Conservation (phyloP, 805 yeast species). For the Candida silvicultrix region DNA sequence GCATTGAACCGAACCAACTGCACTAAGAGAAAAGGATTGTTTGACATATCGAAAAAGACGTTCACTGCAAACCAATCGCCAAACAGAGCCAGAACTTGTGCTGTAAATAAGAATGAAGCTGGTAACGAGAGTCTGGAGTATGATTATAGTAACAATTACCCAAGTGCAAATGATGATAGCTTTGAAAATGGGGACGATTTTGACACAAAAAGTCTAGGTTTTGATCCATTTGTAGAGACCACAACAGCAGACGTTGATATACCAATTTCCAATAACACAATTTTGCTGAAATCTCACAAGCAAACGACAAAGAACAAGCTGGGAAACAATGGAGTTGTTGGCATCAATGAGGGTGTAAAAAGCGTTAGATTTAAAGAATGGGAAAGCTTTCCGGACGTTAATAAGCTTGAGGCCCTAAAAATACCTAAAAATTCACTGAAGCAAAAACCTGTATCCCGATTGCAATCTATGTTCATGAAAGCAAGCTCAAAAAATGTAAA, state of each 20-base stretch:
- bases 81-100: background rate
- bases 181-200: background rate
- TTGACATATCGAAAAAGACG: background rate
- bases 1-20: too few species aligned
- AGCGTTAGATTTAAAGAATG: constrained; percentile 2
- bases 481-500: too few species aligned
- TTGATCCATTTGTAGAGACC: constrained; percentile 1
- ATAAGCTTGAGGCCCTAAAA: background rate
- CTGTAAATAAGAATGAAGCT: background rate
- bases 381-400: background rate
- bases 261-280: background rate
- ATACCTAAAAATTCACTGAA: background rate
- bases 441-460: background rate
- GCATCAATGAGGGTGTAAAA: background rate
- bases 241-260: background rate
- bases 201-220: background rate
- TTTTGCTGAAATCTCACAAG: background rate
- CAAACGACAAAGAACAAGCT: too few species aligned
- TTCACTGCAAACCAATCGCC: constrained; percentile 3
- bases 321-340: background rate
- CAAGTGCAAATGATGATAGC: background rate
- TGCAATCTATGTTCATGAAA: background rate
- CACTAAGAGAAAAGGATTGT: background rate
- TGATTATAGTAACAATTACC: background rate
- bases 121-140: background rate